Conservation (phyloP, 768 basidiomycete genomes). For the Gymnopilus dilepis region DNA sequence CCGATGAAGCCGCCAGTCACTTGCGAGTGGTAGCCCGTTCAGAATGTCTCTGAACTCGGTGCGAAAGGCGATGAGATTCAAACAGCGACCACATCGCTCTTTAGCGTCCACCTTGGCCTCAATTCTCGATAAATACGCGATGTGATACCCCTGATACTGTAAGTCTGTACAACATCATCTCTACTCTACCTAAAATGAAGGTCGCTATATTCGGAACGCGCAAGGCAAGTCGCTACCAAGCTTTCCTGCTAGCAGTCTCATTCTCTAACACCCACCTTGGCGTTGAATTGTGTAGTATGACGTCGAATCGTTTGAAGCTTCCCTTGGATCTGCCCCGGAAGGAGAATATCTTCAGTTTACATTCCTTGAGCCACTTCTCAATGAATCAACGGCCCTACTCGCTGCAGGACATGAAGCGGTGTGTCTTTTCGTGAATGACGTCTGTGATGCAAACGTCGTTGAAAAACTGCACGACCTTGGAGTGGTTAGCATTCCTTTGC, state of each 20-base stretch:
- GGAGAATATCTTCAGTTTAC: constrained; percentile 37
- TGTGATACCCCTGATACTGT: too few species aligned
- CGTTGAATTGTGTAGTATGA: constrained; percentile 37
- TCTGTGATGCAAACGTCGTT: constrained; percentile 40
- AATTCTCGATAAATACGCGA: too few species aligned
- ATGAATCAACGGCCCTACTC: constrained; percentile 39
- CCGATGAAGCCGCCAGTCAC: too few species aligned
- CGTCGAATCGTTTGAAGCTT: constrained; percentile 35
- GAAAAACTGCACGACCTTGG: constrained; percentile 37
- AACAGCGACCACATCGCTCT: too few species aligned
- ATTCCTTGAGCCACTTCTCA: constrained; percentile 43
- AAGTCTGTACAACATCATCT: too few species aligned
- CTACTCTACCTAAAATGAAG: constrained; percentile 47
- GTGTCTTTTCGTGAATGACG: constrained; percentile 50
- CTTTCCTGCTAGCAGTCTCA: background rate
- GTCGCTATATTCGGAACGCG: constrained; percentile 47
- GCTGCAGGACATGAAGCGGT: constrained; percentile 45
- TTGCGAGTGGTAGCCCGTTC: too few species aligned
- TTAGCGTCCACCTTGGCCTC: too few species aligned
- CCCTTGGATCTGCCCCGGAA: constrained; percentile 23
- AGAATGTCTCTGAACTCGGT: too few species aligned
- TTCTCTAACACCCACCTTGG: background rate
- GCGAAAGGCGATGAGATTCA: too few species aligned
- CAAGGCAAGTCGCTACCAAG: constrained; percentile 29
- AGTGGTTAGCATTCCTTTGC: constrained; percentile 34